These are phyloP conservation scores for Herpetospermum pedunculosum DNA, from an alignment of 306 rosid species.

Conservation along the genomic window DNA sequence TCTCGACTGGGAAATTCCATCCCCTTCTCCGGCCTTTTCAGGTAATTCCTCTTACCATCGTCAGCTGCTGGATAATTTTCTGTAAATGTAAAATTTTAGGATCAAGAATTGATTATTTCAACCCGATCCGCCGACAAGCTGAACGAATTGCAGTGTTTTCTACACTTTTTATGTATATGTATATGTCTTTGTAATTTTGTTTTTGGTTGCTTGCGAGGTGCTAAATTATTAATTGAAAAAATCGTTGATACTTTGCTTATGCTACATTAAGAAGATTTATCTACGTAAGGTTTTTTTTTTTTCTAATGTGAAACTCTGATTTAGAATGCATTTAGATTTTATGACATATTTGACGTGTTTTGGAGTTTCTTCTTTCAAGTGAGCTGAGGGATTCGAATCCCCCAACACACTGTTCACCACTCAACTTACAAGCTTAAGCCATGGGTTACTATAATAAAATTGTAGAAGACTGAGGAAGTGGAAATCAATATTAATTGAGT, in stretches of 20 bases:
- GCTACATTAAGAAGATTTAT: not conserved
- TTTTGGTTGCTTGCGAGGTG: not conserved
- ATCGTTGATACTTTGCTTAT: not conserved
- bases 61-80: not conserved
- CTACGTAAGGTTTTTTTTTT: not conserved
- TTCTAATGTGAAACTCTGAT: not conserved
- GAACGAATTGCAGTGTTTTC: not conserved
- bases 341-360: not conserved
- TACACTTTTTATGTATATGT: not conserved
- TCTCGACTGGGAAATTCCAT: slow-evolving; percentile 35
- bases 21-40: slow-evolving; percentile 55
- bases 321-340: not conserved
- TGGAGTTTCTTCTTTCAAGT: not conserved
- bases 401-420: too few relatives aligned
- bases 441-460: too few relatives aligned
- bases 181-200: not conserved
- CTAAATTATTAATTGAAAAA: not conserved
- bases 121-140: too few relatives aligned
- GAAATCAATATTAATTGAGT: too few relatives aligned
- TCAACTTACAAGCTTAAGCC: too few relatives aligned
- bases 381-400: not conserved
- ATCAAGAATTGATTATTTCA: not conserved
- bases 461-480: too few relatives aligned
- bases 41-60: slow-evolving; percentile 16
- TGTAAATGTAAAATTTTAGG: not conserved